A percentile compares a stretch with the other conserved stretches of the same genome.
phyloP scores from a whole-genome alignment of 768 basidiomycete genomes.

The Multifurca ochricompacta region DNA sequence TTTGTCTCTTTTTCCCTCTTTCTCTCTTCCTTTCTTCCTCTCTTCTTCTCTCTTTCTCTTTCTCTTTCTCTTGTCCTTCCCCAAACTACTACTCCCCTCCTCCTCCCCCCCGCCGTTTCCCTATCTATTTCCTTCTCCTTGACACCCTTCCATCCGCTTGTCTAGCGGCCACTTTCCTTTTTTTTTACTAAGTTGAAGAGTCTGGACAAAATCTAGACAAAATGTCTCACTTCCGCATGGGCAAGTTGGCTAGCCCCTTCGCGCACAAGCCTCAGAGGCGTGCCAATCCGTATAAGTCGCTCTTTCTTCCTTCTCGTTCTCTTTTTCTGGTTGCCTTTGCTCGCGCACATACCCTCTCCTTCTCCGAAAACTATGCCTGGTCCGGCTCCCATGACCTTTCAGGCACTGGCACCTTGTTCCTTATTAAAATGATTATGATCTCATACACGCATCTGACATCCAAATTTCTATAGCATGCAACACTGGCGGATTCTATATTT shows the following conservation, averaged over 20 bases:
- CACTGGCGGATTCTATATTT: constrained; percentile 54
- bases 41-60: background rate
- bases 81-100: too few relatives aligned
- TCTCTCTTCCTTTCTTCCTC: background rate
- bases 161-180: constrained; percentile 21
- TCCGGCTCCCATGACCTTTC: background rate
- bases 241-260: background rate
- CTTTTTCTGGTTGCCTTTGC: background rate
- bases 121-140: too few relatives aligned
- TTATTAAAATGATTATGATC: too few relatives aligned
- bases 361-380: background rate
- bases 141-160: constrained; percentile 15
- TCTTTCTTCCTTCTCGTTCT: background rate
- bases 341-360: too few relatives aligned
- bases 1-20: background rate
- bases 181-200: background rate
- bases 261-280: constrained; percentile 1
- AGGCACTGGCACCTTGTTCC: too few relatives aligned
- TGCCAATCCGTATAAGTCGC: background rate
- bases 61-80: too few relatives aligned
- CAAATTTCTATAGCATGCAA: constrained; percentile 37
- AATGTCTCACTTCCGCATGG: constrained; percentile 6
- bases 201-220: background rate
- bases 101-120: background rate
- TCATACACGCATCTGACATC: background rate